phyloP scores from a whole-genome alignment of 345 rosid species.

The Syzygium jambos region DNA sequence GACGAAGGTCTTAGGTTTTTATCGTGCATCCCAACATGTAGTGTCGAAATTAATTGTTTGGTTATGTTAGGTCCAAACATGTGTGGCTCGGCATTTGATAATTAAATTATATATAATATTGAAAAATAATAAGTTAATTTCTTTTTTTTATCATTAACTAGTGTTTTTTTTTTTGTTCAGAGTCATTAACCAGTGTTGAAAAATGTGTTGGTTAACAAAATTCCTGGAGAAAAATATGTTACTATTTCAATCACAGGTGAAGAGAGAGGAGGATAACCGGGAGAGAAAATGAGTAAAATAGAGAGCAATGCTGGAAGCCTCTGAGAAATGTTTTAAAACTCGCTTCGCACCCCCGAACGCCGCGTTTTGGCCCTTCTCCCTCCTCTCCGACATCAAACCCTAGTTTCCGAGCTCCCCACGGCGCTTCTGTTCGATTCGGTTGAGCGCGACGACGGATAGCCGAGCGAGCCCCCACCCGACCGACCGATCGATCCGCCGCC shows the following conservation, averaged over 20 bases:
- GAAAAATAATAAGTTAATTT: no score
- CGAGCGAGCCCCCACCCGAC: not conserved
- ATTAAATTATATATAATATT: no score
- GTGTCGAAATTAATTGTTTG: not conserved
- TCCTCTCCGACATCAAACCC: not conserved
- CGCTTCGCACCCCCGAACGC: not conserved
- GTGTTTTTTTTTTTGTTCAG: no score
- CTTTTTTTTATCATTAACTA: not conserved
- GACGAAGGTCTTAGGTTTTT: not conserved
- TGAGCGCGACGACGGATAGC: not conserved
- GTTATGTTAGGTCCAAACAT: accelerated
- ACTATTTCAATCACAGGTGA: not conserved
- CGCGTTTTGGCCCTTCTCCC: not conserved
- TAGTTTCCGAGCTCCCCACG: not conserved
- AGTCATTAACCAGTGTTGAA: not conserved
- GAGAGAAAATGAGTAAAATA: not conserved
- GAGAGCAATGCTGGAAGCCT: not conserved
- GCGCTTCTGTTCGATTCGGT: not conserved
- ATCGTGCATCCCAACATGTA: accelerated
- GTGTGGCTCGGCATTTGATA: accelerated
- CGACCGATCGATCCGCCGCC: not conserved
- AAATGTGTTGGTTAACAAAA: not conserved
- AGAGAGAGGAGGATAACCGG: not conserved
- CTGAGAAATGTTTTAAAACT: not conserved
- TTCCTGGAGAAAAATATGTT: not conserved